Evolutionary conservation across 768 basidiomycete species (phyloP).

Genomic region (Macrocybe gigantea): DNA sequence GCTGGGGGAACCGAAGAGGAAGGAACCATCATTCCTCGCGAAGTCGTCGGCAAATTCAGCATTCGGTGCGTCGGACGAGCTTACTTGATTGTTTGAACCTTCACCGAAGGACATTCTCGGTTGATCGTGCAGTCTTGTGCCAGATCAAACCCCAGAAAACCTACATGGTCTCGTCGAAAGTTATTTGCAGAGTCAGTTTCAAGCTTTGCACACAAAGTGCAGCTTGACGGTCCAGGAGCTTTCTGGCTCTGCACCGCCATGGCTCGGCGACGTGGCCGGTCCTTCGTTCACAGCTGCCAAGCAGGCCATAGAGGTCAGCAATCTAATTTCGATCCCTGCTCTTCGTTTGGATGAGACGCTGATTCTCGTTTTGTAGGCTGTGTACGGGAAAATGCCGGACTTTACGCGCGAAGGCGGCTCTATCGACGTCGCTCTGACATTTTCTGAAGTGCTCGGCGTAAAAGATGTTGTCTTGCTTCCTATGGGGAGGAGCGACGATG

Average conservation of each 20-base stretch:
- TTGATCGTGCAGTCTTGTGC: constrained; percentile 52
- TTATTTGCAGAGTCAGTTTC: constrained; percentile 76
- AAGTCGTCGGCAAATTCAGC: constrained; percentile 88
- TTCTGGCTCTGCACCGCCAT: constrained; percentile 77
- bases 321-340: background rate
- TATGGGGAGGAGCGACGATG: constrained; percentile 93
- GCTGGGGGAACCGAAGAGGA: constrained; percentile 87
- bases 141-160: constrained; percentile 76
- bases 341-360: background rate
- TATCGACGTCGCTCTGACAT: constrained; percentile 90
- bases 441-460: constrained; percentile 81
- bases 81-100: background rate
- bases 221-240: constrained; percentile 65
- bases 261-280: constrained; percentile 81
- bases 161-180: constrained; percentile 65
- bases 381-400: constrained; percentile 76
- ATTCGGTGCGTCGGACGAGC: constrained; percentile 54
- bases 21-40: constrained; percentile 92
- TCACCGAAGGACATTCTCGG: background rate
- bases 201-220: constrained; percentile 83
- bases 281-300: constrained; percentile 92
- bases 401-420: constrained; percentile 90
- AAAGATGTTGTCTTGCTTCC: constrained; percentile 81
- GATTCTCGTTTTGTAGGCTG: constrained; percentile 19
- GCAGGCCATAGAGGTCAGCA: constrained; percentile 67